A percentile compares a stretch with the other conserved stretches of the same genome.
These are phyloP conservation scores for Pythium oligandrum DNA, from an alignment of 352 stramenopile species.

Conservation along the genomic window DNA sequence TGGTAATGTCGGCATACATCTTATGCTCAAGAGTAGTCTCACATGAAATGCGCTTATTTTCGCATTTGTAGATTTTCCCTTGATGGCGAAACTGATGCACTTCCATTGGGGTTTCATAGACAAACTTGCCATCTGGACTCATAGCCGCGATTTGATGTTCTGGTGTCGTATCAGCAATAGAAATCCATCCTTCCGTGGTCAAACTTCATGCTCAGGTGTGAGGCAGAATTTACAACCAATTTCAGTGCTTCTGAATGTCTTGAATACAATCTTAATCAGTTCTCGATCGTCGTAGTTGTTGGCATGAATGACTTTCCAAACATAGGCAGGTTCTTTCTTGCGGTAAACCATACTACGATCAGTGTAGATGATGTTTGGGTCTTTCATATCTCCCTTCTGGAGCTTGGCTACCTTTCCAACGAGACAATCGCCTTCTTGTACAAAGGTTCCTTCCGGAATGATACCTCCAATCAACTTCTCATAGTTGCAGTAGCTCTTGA, in stretches of 20 bases:
- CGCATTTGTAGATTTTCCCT: too few species aligned
- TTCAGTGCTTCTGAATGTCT: slow-evolving; percentile 12
- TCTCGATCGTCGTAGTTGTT: slow-evolving; percentile 11
- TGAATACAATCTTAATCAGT: slow-evolving; percentile 13
- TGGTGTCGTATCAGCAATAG: too few species aligned
- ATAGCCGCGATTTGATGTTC: too few species aligned
- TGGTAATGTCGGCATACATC: too few species aligned
- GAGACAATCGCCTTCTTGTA: slow-evolving; percentile 14
- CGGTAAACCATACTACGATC: slow-evolving; percentile 13
- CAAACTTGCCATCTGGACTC: too few species aligned
- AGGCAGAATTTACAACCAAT: slow-evolving; percentile 12
- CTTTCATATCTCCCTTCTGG: slow-evolving; percentile 14
- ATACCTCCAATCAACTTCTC: slow-evolving; percentile 13
- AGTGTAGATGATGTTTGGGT: slow-evolving; percentile 12
- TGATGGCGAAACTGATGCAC: too few species aligned
- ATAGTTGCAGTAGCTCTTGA: slow-evolving; percentile 18
- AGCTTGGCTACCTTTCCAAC: slow-evolving; percentile 14
- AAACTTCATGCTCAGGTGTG: too few species aligned
- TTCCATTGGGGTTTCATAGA: too few species aligned
- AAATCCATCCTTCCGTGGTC: too few species aligned
- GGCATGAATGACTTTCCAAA: slow-evolving; percentile 11
- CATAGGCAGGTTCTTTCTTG: slow-evolving; percentile 11
- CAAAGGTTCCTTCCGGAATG: slow-evolving; percentile 9
- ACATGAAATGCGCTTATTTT: too few species aligned
- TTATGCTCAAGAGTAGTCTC: too few species aligned